Evolutionary conservation across 148 eudicot species (phyloP), one percentile per base, ranked within the genome.

Genomic region (Talinum fruticosum): DNA sequence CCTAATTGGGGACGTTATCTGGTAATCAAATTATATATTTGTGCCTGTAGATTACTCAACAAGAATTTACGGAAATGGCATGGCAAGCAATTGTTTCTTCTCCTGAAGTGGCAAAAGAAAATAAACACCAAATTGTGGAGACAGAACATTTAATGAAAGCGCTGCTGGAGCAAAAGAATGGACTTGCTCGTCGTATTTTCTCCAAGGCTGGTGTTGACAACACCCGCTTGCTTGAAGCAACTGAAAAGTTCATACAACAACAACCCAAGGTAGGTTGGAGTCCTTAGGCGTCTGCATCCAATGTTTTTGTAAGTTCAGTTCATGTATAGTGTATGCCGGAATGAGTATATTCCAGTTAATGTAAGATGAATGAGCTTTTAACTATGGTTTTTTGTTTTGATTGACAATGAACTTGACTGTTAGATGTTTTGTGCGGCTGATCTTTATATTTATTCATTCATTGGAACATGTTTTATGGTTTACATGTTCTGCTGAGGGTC

Each of bases 91-190:
- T 94, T 79, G 96, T 92, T 54, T 85, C 97, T 24, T 90, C 93
- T 8, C 98, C 98, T 16, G 97, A 94, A 79, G 88, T 90, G 82
- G 97, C 97, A 21, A 94, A 91, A 79, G 97, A 92, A 79, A 88
- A 92, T 71, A 94, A 89, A 84, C 98, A 94, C 83, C 98, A 90
- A 85, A 94, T 94, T 30, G 92, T 94, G 84, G 97, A 94, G 93
- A 92, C 96, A 0, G 97, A 94, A 80, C 98, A 94, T 88, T 83
- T 94, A 68, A 83, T 92, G 93, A 94, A 94, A 79, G 91, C 98
- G 66, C 82, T 94, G 53, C 78, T 94, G 80, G 98, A 94, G 87
- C 98, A 94, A 84, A 94, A 92, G 83, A 89, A 92, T 83, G 97
- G 98, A 69, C 91, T 94, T 82, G 98, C 98, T 79, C 91, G 97